Conservation (phyloP, 2,329 filamentous ascomycete species). For the Penicillium sp. region DNA sequence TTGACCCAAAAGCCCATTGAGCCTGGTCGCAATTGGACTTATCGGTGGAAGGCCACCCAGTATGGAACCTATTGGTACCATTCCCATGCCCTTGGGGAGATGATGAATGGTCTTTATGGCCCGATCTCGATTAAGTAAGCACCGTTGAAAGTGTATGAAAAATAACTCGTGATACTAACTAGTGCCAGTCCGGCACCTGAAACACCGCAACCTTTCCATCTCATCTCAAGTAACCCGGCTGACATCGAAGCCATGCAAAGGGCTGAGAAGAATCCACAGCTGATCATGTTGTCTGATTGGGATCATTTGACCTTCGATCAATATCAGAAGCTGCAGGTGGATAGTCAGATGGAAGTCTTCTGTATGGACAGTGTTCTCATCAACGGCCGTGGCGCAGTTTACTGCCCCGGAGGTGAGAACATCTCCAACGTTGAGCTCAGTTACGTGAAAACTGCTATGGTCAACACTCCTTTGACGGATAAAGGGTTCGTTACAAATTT, state of each 20-base stretch:
- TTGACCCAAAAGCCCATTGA: slow-evolving; percentile 56
- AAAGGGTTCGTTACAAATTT: slow-evolving; percentile 14
- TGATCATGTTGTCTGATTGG: slow-evolving; percentile 59
- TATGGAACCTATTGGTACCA: slow-evolving; percentile 40
- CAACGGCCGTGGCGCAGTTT: slow-evolving; percentile 21
- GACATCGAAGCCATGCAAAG: slow-evolving; percentile 48
- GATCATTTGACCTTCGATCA: slow-evolving; percentile 53
- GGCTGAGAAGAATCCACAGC: slow-evolving; percentile 51
- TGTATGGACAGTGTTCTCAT: slow-evolving; percentile 25
- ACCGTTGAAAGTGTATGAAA: neutral
- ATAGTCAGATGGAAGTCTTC: neutral
- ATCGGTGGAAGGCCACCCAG: slow-evolving; percentile 46
- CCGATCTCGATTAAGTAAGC: slow-evolving; percentile 39
- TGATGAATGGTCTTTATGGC: slow-evolving; percentile 62
- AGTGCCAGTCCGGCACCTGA: slow-evolving; percentile 15
- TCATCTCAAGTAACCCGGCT: slow-evolving; percentile 45
- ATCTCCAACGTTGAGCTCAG: slow-evolving; percentile 9
- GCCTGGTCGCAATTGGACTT: slow-evolving; percentile 52
- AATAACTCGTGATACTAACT: neutral
- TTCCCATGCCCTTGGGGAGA: slow-evolving; percentile 55
- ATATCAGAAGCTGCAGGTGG: slow-evolving; percentile 29
- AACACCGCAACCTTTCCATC: slow-evolving; percentile 37
- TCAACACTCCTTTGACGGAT: slow-evolving; percentile 13
- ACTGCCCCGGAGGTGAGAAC: slow-evolving; percentile 15
- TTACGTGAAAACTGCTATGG: slow-evolving; percentile 7